Conservation (phyloP, 768 basidiomycete genomes). For the Mycena kentingensis region DNA sequence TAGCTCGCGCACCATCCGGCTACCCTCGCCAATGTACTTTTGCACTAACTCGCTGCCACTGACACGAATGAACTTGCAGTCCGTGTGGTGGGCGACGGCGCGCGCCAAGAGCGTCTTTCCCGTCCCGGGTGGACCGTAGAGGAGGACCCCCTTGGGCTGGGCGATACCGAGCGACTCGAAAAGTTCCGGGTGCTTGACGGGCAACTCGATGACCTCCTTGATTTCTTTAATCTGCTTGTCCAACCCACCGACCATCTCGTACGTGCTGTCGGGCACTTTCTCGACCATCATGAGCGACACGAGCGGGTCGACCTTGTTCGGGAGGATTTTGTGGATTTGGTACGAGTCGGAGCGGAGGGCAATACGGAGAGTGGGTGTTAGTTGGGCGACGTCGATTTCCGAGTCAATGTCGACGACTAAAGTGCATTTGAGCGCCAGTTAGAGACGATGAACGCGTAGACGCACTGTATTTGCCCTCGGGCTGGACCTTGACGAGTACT, state of each 20-base stretch:
- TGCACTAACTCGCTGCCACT: constrained; percentile 93
- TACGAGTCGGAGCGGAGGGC: constrained; percentile 96
- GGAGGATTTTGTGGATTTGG: constrained; percentile 93
- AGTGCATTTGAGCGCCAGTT: neutral
- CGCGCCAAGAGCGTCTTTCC: constrained; percentile 95
- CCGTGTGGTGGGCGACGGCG: constrained; percentile 96
- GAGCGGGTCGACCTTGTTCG: constrained; percentile 97
- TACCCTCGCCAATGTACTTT: constrained; percentile 98
- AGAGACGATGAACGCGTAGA: constrained; percentile 15
- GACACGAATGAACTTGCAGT: constrained; percentile 97
- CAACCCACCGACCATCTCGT: constrained; percentile 99
- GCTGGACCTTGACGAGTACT: constrained; percentile 96
- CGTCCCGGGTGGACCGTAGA: constrained; percentile 96
- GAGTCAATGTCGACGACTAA: constrained; percentile 92
- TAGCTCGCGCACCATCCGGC: constrained; percentile 93
- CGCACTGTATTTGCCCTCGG: constrained; percentile 98
- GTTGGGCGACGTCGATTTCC: constrained; percentile 76
- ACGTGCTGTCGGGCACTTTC: constrained; percentile 98
- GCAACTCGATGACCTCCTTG: constrained; percentile 93
- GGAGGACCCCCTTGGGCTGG: constrained; percentile 93
- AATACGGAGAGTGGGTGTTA: constrained; percentile 88
- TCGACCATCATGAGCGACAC: constrained; percentile 99
- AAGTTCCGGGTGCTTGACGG: constrained; percentile 96
- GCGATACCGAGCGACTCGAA: constrained; percentile 97
- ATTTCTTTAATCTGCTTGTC: constrained; percentile 99